Evolutionary conservation across 495 filamentous ascomycete genomes (phyloP).

Genomic region (Xylaria longipes): DNA sequence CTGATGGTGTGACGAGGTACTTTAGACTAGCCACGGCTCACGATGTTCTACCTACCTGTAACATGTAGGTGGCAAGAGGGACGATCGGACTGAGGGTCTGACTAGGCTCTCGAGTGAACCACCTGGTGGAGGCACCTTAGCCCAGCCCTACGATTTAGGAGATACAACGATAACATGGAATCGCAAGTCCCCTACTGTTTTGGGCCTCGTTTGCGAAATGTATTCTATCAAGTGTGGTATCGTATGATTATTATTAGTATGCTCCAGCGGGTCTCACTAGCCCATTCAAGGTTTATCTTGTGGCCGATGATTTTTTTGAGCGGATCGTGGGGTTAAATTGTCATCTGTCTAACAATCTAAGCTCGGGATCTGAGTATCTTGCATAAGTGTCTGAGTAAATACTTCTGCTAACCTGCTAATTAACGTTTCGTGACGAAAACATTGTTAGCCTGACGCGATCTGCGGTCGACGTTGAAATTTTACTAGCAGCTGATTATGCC

Average conservation of each 20-base stretch:
- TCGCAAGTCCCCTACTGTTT: background rate
- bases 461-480: background rate
- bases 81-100: slow-evolving; percentile 2
- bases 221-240: slow-evolving; percentile 6
- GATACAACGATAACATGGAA: slow-evolving; percentile 2
- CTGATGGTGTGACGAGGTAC: slow-evolving; percentile 16
- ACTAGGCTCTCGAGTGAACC: background rate
- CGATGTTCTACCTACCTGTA: background rate
- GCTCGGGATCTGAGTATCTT: background rate
- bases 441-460: background rate
- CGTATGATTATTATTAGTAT: slow-evolving; percentile 15
- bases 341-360: background rate
- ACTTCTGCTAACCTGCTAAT: slow-evolving; percentile 4
- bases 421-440: background rate
- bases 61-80: background rate
- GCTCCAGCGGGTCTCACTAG: background rate
- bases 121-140: slow-evolving; percentile 15
- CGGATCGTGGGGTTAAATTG: slow-evolving; percentile 6
- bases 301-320: background rate
- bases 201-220: background rate
- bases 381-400: background rate
- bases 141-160: slow-evolving; percentile 22
- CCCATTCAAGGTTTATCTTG: background rate
- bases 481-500: background rate
- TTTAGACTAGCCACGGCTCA: slow-evolving; percentile 8